Percentiles rank a stretch among this genome's conserved stretches.
Conservation (phyloP, 257 asterid species). For the Plantago ovata region DNA sequence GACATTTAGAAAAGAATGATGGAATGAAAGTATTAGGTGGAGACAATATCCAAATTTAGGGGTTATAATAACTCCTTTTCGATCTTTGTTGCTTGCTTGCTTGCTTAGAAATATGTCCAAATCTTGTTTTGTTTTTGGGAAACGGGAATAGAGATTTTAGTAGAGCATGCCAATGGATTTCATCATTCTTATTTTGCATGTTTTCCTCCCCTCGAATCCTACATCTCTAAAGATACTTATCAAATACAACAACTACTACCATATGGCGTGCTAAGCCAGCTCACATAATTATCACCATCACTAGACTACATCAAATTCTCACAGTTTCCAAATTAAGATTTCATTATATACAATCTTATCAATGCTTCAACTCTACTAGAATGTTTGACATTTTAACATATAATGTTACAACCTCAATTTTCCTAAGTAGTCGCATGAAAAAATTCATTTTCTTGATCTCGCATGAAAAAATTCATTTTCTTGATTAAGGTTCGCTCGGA, state of each 20-base stretch:
- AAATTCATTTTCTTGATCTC: too few relatives aligned
- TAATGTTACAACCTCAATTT: too few relatives aligned
- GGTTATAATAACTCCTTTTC: conserved; percentile 3
- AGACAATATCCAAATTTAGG: conserved; percentile 24
- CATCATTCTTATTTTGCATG: conserved; percentile 35
- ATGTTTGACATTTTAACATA: too few relatives aligned
- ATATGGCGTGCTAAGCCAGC: conserved; percentile 43
- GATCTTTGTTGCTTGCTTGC: too few relatives aligned
- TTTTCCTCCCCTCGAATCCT: conserved; percentile 22
- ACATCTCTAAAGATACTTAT: too few relatives aligned
- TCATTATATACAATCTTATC: neutral
- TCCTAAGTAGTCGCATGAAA: too few relatives aligned
- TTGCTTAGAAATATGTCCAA: conserved; percentile 32
- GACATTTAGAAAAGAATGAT: conserved; percentile 20
- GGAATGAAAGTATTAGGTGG: conserved; percentile 18
- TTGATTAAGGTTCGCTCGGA: too few relatives aligned
- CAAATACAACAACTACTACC: too few relatives aligned
- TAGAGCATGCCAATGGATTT: conserved; percentile 48
- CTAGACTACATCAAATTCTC: conserved; percentile 31
- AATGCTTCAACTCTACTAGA: too few relatives aligned
- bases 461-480: too few relatives aligned
- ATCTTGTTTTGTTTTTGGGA: conserved; percentile 37
- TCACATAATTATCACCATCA: conserved; percentile 53
- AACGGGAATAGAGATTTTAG: conserved; percentile 17
- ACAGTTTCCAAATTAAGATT: neutral